phyloP scores from a whole-genome alignment of 495 filamentous ascomycete genomes.

The Bacidia gigantensis region DNA sequence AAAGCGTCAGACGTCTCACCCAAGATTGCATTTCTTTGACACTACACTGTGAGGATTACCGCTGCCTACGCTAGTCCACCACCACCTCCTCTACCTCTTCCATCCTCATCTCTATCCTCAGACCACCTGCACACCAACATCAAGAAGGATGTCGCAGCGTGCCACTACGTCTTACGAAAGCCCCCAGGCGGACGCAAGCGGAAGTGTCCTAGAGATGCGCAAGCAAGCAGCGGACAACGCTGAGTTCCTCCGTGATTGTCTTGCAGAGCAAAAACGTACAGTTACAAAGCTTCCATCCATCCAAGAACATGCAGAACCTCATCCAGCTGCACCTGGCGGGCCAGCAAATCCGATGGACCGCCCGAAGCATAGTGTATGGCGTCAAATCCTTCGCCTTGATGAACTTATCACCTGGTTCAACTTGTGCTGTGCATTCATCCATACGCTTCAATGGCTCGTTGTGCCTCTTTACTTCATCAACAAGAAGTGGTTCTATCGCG shows the following conservation, averaged over 20 bases:
- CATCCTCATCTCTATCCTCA: no score
- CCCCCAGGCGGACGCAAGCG: no score
- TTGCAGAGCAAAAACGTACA: neutral
- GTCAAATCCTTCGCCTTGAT: conserved; percentile 51
- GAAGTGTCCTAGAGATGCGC: neutral
- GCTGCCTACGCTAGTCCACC: no score
- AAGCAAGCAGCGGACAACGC: neutral
- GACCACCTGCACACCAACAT: no score
- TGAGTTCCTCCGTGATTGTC: neutral
- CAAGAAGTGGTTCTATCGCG: conserved; percentile 46
- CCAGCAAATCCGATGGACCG: conserved; percentile 14
- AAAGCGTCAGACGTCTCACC: no score
- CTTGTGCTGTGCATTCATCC: conserved; percentile 37
- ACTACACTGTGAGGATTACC: no score
- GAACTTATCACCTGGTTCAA: conserved; percentile 52
- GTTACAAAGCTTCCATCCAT: neutral
- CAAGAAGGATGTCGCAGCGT: no score
- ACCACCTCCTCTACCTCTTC: no score
- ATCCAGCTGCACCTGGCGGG: neutral
- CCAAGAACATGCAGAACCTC: neutral
- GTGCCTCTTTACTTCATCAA: conserved; percentile 46
- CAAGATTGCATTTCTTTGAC: no score
- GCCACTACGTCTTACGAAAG: no score
- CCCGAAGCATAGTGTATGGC: conserved; percentile 51
- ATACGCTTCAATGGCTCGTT: conserved; percentile 42